Evolutionary conservation across 805 yeast genomes (phyloP).

Genomic region (Saturnispora halmiae): DNA sequence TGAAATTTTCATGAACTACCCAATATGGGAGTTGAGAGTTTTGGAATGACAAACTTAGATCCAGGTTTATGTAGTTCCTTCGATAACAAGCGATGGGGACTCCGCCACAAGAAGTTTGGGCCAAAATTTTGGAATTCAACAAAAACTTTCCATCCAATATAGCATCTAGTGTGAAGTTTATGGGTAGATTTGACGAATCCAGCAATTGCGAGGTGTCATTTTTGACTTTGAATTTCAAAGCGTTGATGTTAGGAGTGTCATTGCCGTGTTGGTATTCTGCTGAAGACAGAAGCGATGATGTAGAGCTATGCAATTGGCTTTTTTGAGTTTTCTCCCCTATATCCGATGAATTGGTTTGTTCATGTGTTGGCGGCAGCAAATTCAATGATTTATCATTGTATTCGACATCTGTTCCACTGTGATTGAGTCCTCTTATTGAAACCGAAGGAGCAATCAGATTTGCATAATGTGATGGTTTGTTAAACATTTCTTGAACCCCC

Average conservation of each 20-base stretch:
- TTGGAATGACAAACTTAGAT: neutral
- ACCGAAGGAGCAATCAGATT: neutral
- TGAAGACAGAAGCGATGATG: no score
- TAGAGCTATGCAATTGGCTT: no score
- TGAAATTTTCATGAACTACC: neutral
- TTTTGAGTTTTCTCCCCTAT: no score
- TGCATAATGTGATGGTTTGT: constrained; percentile 1
- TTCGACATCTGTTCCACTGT: neutral
- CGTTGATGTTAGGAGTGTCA: neutral
- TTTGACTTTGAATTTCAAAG: neutral
- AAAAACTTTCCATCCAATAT: constrained; percentile 18
- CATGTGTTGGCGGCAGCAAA: no score
- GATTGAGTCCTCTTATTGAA: constrained; percentile 1
- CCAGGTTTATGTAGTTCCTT: constrained; percentile 14
- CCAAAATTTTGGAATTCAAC: constrained; percentile 13
- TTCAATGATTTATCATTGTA: neutral
- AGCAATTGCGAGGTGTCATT: no score
- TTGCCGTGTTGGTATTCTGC: no score
- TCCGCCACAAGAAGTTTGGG: constrained; percentile 1
- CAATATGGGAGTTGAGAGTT: neutral
- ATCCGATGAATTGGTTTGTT: neutral
- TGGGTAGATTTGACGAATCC: no score
- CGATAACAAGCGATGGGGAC: constrained; percentile 20
- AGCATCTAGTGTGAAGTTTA: constrained; percentile 1
- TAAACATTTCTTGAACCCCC: neutral